phyloP scores from a whole-genome alignment of 129 eudicot genomes.

The Centella asiatica region DNA sequence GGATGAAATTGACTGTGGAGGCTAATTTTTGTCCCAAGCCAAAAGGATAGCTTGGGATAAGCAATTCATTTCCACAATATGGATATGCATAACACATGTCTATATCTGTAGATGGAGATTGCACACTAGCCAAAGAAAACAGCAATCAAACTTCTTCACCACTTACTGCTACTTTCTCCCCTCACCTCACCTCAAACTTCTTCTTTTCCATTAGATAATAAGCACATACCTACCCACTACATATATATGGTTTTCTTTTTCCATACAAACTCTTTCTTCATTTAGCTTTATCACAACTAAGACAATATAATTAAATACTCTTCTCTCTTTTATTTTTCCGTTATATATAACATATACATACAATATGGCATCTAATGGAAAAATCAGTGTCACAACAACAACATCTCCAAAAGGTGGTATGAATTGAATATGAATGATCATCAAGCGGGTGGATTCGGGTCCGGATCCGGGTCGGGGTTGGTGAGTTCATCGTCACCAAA shows the following conservation, averaged over 20 bases:
- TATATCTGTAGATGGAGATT: too few species aligned
- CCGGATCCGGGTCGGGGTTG: neutral
- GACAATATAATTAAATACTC: too few species aligned
- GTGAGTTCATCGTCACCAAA: conserved; percentile 32
- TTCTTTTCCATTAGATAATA: neutral
- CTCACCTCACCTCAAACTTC: neutral
- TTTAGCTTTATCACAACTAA: too few species aligned
- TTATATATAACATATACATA: neutral
- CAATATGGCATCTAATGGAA: conserved; percentile 30
- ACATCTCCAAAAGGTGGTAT: conserved; percentile 38
- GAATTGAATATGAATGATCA: too few species aligned
- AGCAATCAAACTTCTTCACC: conserved; percentile 4
- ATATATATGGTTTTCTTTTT: neutral
- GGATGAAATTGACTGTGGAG: too few species aligned
- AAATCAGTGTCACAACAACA: conserved; percentile 22
- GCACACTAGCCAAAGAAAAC: conserved; percentile 2
- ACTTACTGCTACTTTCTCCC: too few species aligned
- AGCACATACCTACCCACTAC: neutral
- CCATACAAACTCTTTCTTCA: too few species aligned
- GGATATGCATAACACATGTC: too few species aligned
- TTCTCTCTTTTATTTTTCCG: neutral
- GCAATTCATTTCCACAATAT: too few species aligned
- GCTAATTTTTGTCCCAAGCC: too few species aligned
- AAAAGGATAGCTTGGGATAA: too few species aligned
- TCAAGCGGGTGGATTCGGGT: neutral